Evolutionary conservation across 129 eudicot genomes (phyloP).

Genomic region (Scalesia atractyloides): DNA sequence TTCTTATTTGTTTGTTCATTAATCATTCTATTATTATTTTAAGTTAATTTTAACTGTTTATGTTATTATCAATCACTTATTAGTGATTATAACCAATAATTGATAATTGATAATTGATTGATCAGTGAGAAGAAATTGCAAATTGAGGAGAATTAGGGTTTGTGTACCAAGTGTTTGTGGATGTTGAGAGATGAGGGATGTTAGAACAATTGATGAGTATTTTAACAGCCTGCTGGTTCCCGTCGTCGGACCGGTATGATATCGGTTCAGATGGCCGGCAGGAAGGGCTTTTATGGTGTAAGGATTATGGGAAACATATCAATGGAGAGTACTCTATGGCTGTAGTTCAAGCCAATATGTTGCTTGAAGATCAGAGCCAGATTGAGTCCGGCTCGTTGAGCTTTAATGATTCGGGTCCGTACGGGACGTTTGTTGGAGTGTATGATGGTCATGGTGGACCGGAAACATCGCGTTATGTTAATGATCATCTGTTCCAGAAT

Average conservation of each 20-base stretch:
- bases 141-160: conserved; percentile 12
- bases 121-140: neutral
- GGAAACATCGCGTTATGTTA: conserved; percentile 71
- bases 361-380: conserved; percentile 86
- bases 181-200: conserved; percentile 86
- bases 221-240: conserved; percentile 69
- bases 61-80: neutral
- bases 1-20: neutral
- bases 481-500: conserved; percentile 68
- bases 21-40: neutral
- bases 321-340: conserved; percentile 82
- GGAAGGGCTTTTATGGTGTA: conserved; percentile 77
- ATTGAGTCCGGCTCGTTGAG: conserved; percentile 82
- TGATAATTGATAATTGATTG: too few species aligned
- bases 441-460: conserved; percentile 95
- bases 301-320: conserved; percentile 61
- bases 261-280: conserved; percentile 60
- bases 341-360: conserved; percentile 78
- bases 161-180: conserved; percentile 42
- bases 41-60: neutral
- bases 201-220: conserved; percentile 59
- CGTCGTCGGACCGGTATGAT: conserved; percentile 47
- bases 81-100: neutral
- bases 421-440: conserved; percentile 79
- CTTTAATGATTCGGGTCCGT: conserved; percentile 68